Percentiles rank a stretch among this genome's conserved stretches.
Evolutionary conservation across 2,329 filamentous ascomycete species (phyloP).

Genomic region (Colletotrichum cereale): DNA sequence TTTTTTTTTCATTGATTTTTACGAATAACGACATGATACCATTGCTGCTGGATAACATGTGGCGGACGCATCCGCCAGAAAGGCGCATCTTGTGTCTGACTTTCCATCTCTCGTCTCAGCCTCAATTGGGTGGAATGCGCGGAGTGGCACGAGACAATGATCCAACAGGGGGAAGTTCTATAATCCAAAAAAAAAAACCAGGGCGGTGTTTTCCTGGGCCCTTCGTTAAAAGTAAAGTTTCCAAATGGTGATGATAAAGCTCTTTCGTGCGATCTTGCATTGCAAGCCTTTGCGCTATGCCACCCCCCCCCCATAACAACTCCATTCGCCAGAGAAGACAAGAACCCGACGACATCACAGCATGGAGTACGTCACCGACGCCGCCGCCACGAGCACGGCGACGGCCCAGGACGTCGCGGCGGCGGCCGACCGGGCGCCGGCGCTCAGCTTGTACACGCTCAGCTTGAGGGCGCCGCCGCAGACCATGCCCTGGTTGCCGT

Average conservation of each 20-base stretch:
- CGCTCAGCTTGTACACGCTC: conserved; percentile 54
- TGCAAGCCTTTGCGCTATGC: not conserved
- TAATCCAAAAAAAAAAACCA: not conserved
- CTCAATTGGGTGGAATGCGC: not conserved
- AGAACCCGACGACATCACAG: not conserved
- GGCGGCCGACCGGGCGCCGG: not conserved
- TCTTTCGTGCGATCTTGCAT: not conserved
- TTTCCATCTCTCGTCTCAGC: not conserved
- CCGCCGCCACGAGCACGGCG: not conserved
- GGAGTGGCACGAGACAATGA: conserved; percentile 1
- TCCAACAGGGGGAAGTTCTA: not conserved
- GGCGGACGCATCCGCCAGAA: not conserved
- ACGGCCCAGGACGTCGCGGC: conserved; percentile 12
- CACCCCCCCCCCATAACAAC: not conserved
- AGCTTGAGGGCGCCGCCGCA: conserved; percentile 68
- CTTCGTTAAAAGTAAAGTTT: not conserved
- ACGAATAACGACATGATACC: conserved; percentile 33
- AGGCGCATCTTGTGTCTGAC: not conserved
- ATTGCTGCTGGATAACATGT: not conserved
- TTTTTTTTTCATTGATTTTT: not conserved
- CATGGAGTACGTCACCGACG: conserved; percentile 2
- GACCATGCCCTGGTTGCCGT: conserved; percentile 62
- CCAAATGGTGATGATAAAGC: not conserved
- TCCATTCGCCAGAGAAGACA: not conserved
- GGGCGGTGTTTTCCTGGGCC: conserved; percentile 1